Base-by-base conservation (phyloP, 108 stramenopile genomes). In the Cyclostephanos tholiformis region DNA sequence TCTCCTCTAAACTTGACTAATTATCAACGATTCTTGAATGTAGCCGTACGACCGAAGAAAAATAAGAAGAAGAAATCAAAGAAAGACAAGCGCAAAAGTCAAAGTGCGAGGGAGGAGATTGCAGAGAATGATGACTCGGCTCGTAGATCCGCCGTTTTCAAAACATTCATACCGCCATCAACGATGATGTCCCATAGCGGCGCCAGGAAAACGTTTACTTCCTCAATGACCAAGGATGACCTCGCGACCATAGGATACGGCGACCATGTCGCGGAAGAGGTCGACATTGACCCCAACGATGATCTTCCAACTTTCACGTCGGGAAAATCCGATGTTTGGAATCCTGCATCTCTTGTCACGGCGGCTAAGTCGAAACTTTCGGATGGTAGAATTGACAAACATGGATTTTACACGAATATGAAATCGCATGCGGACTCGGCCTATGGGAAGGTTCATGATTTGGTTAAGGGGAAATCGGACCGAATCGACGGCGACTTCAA, bases 341-440 rank as follows among this genome's bases (percentile, higher is more conserved):
- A 65, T 50, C 77, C 77, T 25, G 70, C 77, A 19, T n/a, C 71
- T 22, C 55, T 79, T 10, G 77, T 79, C 20, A 79, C 25, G 2
- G 60, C 64, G 6, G 56, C 71, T 4, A 25, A 44, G 19, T 71
- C 77, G 10, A 79, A 68, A 27, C 60, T 41, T 14, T 48, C 51
- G 14, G 76, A 59, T 51, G 77, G 49, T n/a, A 79, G 55, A 48
- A 66, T 51, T 36, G 70, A 79, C 39, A 39, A 64, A 23, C 30
- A 79, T 39, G 77, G 77, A 57, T 79, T 65, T 67, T 79, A 79
- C 58, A 67, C 60, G 62, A 51, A 43, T 30, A 50, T 57, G 48
- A 65, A 50, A 30, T 59, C 2, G 19, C 32, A 9, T 14, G 49
- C 50, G 38, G 63, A 39, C 46, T 32, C 19, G 46, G 36, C 62